These are phyloP conservation scores for Penicillium brevicompactum DNA, from an alignment of 2,329 filamentous ascomycete genomes.

Conservation along the genomic window DNA sequence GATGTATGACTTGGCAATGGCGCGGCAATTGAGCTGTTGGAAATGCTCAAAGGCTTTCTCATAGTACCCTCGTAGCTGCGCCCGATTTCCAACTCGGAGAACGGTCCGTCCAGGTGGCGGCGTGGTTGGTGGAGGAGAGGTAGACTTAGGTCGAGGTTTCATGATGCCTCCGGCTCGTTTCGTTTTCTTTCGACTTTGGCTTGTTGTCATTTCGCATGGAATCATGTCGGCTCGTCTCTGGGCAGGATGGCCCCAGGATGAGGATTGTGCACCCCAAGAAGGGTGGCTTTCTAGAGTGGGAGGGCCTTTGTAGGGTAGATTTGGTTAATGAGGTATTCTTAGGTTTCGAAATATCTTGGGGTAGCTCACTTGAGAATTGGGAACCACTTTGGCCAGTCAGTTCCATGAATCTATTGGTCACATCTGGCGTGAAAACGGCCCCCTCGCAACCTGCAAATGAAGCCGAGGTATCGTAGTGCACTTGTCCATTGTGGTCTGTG, in stretches of 20 bases:
- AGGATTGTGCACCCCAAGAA: slow-evolving; percentile 16
- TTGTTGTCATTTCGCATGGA: slow-evolving; percentile 35
- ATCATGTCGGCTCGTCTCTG: slow-evolving; percentile 29
- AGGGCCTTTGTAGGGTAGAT: slow-evolving; percentile 7
- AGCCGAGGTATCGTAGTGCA: slow-evolving; percentile 34
- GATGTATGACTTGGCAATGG: slow-evolving; percentile 50
- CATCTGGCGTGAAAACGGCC: slow-evolving; percentile 39
- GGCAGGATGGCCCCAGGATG: slow-evolving; percentile 27
- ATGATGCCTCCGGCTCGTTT: slow-evolving; percentile 24
- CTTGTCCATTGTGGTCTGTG: slow-evolving; percentile 37
- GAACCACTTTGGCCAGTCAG: slow-evolving; percentile 23
- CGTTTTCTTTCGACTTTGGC: slow-evolving; percentile 28
- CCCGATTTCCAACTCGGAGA: slow-evolving; percentile 31
- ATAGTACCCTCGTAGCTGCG: slow-evolving; percentile 40
- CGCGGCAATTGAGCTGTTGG: slow-evolving; percentile 49
- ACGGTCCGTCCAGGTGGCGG: slow-evolving; percentile 26
- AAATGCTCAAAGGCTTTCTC: slow-evolving; percentile 44
- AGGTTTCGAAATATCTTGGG: not conserved
- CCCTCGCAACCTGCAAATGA: slow-evolving; percentile 36
- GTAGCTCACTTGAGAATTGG: slow-evolving; percentile 29
- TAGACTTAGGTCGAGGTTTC: slow-evolving; percentile 20
- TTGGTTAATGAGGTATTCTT: not conserved
- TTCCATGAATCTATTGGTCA: slow-evolving; percentile 37
- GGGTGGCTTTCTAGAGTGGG: slow-evolving; percentile 6
- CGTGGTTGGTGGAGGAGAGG: slow-evolving; percentile 17